Base-by-base conservation (phyloP, 495 filamentous ascomycete genomes). In the Durotheca rogersii region DNA sequence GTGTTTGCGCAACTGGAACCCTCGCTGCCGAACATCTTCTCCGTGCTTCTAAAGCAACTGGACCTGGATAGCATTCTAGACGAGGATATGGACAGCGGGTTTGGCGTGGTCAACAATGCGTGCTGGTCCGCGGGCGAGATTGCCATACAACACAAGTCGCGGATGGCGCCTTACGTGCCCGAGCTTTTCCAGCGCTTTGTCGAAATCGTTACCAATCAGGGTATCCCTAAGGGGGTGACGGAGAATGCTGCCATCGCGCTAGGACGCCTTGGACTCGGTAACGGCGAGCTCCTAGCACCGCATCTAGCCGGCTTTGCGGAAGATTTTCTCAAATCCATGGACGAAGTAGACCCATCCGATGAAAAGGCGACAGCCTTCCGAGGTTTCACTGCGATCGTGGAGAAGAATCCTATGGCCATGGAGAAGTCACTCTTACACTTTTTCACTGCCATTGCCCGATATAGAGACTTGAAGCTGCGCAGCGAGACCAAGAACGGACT, bases 61-160 rank as follows among this genome's bases (percentile, higher is more conserved):
- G 90, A 97, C 59, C 72, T 97, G 34, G 86, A 89, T 47, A 72
- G 80, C 38, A 81, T 89, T 35, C 69, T 81, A 5, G 82, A 88
- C 41, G 84, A 90, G 38, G 86, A 90, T 48, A 77, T 85, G 19
- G 79, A 85, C 16, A 88, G 81, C 6, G 83, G 84, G 6, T 97
- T 95, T 67, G 86, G 87, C 34, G 92, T 96, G 12, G 79, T 97
- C 47, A 99, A 97, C 77, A 99, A 99, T 64, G 91, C 93, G 20
- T 97, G 94, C 73, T 99, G 93, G 93, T 93, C 91, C 21, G 86
- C 83, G 16, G 93, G 93, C 12, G 93, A 99, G 71, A 94, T 99
- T 47, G 84, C 90, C 6, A 83, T 96, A 68, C 82, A 88, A 60
- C 81, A 88, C 57, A 79, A 81, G 48, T 73, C 75, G 32, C 77